Evolutionary conservation across 2,329 filamentous ascomycete species (phyloP).

Genomic region (Dothideomycetidae sp.): DNA sequence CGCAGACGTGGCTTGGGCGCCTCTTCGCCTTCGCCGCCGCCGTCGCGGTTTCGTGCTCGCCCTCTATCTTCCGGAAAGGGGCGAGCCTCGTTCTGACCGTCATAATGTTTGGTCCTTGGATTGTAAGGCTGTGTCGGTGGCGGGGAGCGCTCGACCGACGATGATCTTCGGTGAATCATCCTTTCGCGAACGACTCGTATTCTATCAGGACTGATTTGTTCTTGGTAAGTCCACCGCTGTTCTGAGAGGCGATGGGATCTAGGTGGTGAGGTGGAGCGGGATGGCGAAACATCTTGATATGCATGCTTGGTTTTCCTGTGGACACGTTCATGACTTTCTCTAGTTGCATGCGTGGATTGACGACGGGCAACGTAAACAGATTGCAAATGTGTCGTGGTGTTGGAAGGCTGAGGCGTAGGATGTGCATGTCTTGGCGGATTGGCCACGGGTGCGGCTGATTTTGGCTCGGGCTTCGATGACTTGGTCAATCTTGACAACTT

Average conservation of each 20-base stretch:
- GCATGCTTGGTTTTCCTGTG: not conserved
- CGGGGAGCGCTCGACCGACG: not conserved
- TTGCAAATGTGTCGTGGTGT: not conserved
- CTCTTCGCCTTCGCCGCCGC: constrained; percentile 3
- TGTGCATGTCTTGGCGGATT: constrained; percentile 2
- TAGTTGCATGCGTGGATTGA: not conserved
- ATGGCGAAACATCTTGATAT: constrained; percentile 2
- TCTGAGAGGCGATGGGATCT: not conserved
- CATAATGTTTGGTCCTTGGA: constrained; percentile 5
- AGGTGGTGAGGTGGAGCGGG: constrained; percentile 5
- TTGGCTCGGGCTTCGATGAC: too few species aligned
- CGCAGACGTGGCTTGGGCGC: constrained; percentile 1
- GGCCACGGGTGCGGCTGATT: too few species aligned
- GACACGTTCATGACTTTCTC: not conserved
- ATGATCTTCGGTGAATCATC: constrained; percentile 1
- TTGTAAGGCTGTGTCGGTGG: not conserved
- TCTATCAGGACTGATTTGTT: constrained; percentile 5
- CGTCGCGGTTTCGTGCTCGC: constrained; percentile 1
- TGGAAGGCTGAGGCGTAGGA: constrained; percentile 2
- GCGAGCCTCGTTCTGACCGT: constrained; percentile 3
- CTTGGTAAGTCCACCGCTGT: constrained; percentile 1
- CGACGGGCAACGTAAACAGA: not conserved
- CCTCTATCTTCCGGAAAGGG: constrained; percentile 7
- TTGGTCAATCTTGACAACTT: too few species aligned
- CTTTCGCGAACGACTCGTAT: constrained; percentile 3